Conservation (phyloP, 805 yeast species). For the Wickerhamiella galacta region DNA sequence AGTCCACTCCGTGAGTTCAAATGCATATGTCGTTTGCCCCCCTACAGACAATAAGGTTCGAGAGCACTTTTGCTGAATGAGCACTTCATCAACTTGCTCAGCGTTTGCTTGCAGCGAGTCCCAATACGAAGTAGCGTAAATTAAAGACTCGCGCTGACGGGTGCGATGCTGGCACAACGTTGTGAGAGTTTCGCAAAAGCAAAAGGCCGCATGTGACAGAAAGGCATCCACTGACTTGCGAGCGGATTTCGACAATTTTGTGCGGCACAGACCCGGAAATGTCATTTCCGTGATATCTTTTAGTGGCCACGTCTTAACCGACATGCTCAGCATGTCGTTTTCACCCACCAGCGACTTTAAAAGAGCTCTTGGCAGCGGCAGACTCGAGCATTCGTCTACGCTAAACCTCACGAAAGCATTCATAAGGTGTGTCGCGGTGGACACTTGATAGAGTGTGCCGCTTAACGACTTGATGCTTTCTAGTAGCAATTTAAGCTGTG, state of each 20-base stretch:
- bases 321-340: constrained; percentile 8
- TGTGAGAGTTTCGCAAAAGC: constrained; percentile 33
- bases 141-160: constrained; percentile 62
- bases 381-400: constrained; percentile 15
- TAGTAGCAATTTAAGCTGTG: constrained; percentile 8
- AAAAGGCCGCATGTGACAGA: constrained; percentile 19
- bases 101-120: constrained; percentile 67
- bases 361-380: constrained; percentile 18
- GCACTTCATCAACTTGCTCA: constrained; percentile 42
- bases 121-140: constrained; percentile 41
- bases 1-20: constrained; percentile 58
- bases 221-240: constrained; percentile 19
- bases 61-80: constrained; percentile 17
- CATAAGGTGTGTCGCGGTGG: constrained; percentile 18
- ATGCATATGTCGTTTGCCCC: constrained; percentile 18
- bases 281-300: constrained; percentile 30
- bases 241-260: constrained; percentile 15
- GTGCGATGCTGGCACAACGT: constrained; percentile 52
- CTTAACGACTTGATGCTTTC: constrained; percentile 9
- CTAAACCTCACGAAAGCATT: constrained; percentile 19
- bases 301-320: constrained; percentile 16
- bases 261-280: constrained; percentile 25
- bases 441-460: constrained; percentile 8
- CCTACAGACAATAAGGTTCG: constrained; percentile 17
- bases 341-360: constrained; percentile 9